These are phyloP conservation scores for Kuraishia borneana DNA, from an alignment of 805 yeast genomes.

Conservation along the genomic window DNA sequence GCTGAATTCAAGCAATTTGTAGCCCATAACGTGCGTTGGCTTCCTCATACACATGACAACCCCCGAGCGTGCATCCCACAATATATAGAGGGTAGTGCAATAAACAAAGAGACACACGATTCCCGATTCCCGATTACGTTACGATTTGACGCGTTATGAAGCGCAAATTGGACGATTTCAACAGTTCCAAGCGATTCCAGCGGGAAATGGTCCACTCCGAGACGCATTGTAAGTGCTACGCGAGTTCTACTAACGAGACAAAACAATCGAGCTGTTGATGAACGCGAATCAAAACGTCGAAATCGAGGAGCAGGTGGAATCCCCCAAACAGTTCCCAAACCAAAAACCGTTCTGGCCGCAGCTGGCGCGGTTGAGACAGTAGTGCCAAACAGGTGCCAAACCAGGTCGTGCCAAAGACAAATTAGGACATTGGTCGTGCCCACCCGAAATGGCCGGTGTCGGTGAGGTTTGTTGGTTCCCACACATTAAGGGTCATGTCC, in stretches of 20 bases:
- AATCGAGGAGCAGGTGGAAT: conserved; percentile 1
- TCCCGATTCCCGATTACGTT: too few relatives aligned
- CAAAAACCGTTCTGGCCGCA: conserved; percentile 2
- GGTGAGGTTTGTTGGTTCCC: background rate
- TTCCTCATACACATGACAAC: conserved; percentile 12
- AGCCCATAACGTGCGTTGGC: conserved; percentile 7
- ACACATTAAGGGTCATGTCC: conserved; percentile 27
- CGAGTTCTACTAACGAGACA: background rate
- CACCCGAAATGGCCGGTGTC: background rate
- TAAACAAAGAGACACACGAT: too few relatives aligned
- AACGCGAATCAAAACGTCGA: conserved; percentile 1
- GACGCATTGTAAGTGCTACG: background rate
- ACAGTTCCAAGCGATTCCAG: background rate
- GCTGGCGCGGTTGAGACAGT: background rate
- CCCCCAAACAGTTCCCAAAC: background rate
- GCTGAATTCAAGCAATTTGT: conserved; percentile 6
- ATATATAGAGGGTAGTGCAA: too few relatives aligned
- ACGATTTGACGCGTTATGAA: too few relatives aligned
- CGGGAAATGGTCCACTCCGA: background rate
- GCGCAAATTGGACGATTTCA: background rate
- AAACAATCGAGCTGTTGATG: background rate
- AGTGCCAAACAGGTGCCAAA: background rate
- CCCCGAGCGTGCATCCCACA: too few relatives aligned
- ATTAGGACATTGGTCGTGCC: background rate
- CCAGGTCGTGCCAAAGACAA: background rate